Base-by-base conservation (phyloP, 2,329 filamentous ascomycete species). In the Penicillium sp. region DNA sequence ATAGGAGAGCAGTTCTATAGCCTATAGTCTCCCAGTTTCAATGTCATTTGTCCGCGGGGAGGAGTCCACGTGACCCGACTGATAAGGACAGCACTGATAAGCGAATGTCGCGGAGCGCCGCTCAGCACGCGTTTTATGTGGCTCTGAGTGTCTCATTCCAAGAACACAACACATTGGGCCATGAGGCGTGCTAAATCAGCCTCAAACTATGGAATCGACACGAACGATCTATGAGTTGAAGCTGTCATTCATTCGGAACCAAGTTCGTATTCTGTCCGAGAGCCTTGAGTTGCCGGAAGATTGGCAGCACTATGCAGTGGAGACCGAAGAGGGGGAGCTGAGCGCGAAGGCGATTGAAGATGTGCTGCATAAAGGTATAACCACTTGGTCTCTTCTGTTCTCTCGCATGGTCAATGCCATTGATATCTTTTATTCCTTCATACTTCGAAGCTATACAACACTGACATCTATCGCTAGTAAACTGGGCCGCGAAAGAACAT, bases 221-320 rank as follows among this genome's bases (percentile, higher is more conserved):
- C 67, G 67, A 50, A 82, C 80, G 1, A 75, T 84, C 42, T 71
- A 78, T 18, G 78, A 81, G 55, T 63, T 80, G 34, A 84, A 84
- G 58, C 74, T 77, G 5, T 64, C 74, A 13, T 84, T 84, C 45
- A 70, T 84, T 16, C 72, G 79, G 52, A 69, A 71, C 9, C 80
- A 83, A 56, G 77, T 83, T 54, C 80, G 81, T 7, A 76, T 81
- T 18, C 70, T 84, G 3, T 81, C 79, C 2, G 75, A 78, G 52
- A 72, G 71, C 14, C 75, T 84, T 14, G 67, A 76, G 44, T 75
- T 77, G 4, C 77, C 79, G 3, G 73, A 78, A 51, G 71, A 76
- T 55, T 79, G 81, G 71, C 74, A 73, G 51, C 72, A 76, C 4
- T 74, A 76, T 66, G 70, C 69, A 23, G 52, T 68, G 16, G 74